Evolutionary conservation across 1,284 basidiomycete genomes (phyloP).

Genomic region (Tetrapyrgos nigripes): DNA sequence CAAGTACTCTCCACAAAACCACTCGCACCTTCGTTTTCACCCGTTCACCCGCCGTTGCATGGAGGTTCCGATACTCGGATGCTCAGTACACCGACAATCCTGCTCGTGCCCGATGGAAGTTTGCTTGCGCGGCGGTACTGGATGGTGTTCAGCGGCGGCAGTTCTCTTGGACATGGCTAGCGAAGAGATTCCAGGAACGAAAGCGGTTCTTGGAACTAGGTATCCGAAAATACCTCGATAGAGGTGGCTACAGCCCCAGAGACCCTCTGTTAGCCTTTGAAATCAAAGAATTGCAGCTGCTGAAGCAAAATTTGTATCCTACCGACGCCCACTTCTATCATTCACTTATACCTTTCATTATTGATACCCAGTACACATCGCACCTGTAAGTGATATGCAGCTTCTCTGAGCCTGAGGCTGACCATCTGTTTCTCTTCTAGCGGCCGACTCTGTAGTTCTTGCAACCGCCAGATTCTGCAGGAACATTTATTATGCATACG

Average conservation of each 20-base stretch:
- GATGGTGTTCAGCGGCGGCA: background rate
- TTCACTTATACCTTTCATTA: background rate
- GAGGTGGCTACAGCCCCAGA: background rate
- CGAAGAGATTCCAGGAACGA: background rate
- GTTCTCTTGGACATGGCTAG: background rate
- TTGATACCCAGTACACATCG: background rate
- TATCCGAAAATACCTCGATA: background rate
- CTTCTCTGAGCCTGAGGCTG: background rate
- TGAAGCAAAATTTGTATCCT: background rate
- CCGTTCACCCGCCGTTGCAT: background rate
- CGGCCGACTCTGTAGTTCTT: too few species aligned
- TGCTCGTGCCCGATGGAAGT: background rate
- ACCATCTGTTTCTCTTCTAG: too few species aligned
- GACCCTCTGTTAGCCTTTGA: background rate
- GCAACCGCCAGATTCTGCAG: too few species aligned
- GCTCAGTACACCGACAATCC: background rate
- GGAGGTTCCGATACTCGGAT: background rate
- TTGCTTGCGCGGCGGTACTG: conserved; percentile 2
- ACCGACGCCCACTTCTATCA: conserved; percentile 4
- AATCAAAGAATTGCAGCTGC: background rate
- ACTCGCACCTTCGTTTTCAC: background rate
- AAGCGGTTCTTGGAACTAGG: conserved; percentile 1
- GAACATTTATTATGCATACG: too few species aligned
- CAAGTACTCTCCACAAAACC: background rate
- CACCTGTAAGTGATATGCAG: background rate